These are phyloP conservation scores for Ogataea populi-albae DNA, from an alignment of 805 yeast genomes.

Conservation along the genomic window DNA sequence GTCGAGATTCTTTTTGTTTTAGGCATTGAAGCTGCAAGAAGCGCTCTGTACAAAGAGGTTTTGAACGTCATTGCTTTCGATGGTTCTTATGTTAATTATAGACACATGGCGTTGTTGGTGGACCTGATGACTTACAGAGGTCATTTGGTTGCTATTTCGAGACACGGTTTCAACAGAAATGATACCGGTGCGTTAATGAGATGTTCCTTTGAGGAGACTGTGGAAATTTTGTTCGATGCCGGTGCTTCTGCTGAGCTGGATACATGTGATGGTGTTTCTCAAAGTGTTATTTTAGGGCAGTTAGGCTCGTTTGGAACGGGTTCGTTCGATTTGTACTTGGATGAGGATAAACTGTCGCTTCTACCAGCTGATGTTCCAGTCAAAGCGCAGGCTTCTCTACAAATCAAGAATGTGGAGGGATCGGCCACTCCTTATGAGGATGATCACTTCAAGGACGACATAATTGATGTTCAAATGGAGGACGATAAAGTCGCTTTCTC, in stretches of 20 bases:
- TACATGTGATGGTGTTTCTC: constrained; percentile 98
- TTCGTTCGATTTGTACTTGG: constrained; percentile 91
- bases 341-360: constrained; percentile 75
- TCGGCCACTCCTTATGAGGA: constrained; percentile 90
- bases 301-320: constrained; percentile 99
- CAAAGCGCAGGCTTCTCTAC: constrained; percentile 39
- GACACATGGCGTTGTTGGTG: constrained; percentile 96
- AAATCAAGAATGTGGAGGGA: constrained; percentile 56
- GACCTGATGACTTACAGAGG: constrained; percentile 99
- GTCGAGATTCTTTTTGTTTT: constrained; percentile 91
- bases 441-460: constrained; percentile 62
- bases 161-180: constrained; percentile 98
- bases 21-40: constrained; percentile 98
- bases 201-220: constrained; percentile 99
- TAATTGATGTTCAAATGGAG: constrained; percentile 40
- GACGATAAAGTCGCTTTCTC: constrained; percentile 80
- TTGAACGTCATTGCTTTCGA: constrained; percentile 97
- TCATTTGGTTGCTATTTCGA: constrained; percentile 96
- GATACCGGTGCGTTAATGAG: constrained; percentile 99
- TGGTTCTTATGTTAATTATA: constrained; percentile 98
- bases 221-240: constrained; percentile 94
- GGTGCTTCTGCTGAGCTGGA: constrained; percentile 98
- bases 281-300: constrained; percentile 96
- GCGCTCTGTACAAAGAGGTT: constrained; percentile 90
- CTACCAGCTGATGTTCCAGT: constrained; percentile 50